Evolutionary conservation across 768 basidiomycete species (phyloP).

Genomic region (Tulasnella sp.): DNA sequence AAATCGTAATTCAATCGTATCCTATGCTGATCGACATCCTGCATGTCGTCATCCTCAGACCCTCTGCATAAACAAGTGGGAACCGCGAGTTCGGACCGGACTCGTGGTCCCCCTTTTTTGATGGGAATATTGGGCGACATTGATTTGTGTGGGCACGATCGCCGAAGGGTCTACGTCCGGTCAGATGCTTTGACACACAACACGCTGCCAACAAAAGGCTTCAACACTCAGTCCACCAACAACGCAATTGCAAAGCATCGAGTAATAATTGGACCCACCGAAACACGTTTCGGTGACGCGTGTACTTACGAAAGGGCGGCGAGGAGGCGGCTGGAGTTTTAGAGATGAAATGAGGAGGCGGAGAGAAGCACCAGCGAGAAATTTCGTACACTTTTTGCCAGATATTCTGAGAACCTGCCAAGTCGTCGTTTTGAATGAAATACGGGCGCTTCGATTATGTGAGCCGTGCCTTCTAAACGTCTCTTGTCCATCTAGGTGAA

Average conservation of each 20-base stretch:
- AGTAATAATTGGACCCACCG: background rate
- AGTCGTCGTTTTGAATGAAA: background rate
- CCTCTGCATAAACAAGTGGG: background rate
- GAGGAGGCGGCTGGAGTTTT: background rate
- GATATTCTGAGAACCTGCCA: background rate
- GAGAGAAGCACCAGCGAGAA: too few species aligned
- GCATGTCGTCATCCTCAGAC: background rate
- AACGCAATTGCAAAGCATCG: background rate
- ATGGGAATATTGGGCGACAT: background rate
- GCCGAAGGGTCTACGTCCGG: background rate
- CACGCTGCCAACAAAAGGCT: background rate
- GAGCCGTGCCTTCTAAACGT: background rate
- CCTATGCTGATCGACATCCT: background rate
- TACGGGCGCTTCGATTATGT: background rate
- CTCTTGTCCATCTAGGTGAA: background rate
- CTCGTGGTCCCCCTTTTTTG: background rate
- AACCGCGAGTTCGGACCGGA: constrained; percentile 3
- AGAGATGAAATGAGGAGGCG: too few species aligned
- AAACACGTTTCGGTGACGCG: background rate
- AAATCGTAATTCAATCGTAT: background rate
- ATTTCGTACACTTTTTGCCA: background rate
- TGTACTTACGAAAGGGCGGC: background rate
- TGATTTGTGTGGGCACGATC: background rate
- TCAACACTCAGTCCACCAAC: background rate
- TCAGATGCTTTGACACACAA: background rate